phyloP scores from a whole-genome alignment of 345 rosid species.

The Luvunga scandens region DNA sequence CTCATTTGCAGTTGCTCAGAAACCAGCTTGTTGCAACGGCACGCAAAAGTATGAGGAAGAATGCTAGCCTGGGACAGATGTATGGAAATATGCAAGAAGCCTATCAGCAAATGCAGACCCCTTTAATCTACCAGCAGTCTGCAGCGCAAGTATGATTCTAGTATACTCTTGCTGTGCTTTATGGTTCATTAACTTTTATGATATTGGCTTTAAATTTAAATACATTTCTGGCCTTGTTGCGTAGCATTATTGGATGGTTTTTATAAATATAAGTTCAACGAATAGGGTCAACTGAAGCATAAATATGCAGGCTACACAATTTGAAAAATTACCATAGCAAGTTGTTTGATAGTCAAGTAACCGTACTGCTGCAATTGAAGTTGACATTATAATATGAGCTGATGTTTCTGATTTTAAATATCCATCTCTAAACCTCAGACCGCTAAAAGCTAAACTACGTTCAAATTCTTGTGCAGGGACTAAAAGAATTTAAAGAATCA shows the following conservation, averaged over 20 bases:
- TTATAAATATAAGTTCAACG: background rate
- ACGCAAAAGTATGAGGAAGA: conserved; percentile 56
- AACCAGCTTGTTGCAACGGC: conserved; percentile 75
- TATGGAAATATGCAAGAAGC: conserved; percentile 81
- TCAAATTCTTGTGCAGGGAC: conserved; percentile 36
- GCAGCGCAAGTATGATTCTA: conserved; percentile 26
- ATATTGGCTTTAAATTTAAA: background rate
- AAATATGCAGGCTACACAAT: background rate
- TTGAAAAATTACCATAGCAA: background rate
- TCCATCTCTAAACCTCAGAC: background rate
- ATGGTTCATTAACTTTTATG: background rate
- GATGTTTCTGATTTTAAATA: background rate
- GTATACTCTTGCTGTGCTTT: background rate
- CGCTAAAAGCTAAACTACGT: background rate
- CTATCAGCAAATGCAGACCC: conserved; percentile 88
- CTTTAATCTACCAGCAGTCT: conserved; percentile 63
- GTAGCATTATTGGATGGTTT: background rate
- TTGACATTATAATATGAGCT: background rate
- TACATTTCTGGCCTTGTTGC: background rate
- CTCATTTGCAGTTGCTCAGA: conserved; percentile 61
- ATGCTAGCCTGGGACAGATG: conserved; percentile 77
- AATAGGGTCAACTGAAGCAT: background rate
- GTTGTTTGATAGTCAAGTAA: background rate
- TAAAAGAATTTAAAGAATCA: conserved; percentile 71
- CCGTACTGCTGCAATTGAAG: background rate